These are phyloP conservation scores for Keqinozyma sinolaborantium DNA, from an alignment of 1,139 yeast genomes.

Conservation along the genomic window DNA sequence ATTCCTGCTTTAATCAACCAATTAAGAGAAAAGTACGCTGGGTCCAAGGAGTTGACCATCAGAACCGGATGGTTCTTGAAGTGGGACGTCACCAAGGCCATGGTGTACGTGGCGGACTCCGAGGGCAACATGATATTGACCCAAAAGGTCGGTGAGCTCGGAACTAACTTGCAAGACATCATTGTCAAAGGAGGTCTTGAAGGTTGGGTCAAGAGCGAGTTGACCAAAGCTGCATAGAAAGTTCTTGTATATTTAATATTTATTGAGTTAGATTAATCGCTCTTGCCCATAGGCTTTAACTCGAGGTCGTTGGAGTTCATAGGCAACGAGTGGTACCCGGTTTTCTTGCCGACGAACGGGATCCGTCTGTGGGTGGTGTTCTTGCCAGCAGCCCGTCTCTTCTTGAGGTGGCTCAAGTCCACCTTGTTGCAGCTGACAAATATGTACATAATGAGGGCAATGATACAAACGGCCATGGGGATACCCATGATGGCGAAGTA, in stretches of 20 bases:
- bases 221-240: conserved; percentile 23
- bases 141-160: conserved; percentile 93
- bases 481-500: conserved; percentile 62
- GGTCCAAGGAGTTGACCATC: conserved; percentile 67
- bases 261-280: conserved; percentile 10
- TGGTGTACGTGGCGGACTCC: conserved; percentile 72
- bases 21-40: conserved; percentile 66
- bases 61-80: conserved; percentile 92
- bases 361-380: conserved; percentile 30
- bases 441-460: conserved; percentile 59
- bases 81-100: conserved; percentile 90
- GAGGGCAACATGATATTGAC: conserved; percentile 62
- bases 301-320: conserved; percentile 19
- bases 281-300: conserved; percentile 8
- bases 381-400: conserved; percentile 46
- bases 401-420: conserved; percentile 50
- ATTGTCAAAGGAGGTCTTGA: conserved; percentile 97
- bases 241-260: too few species aligned
- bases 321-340: conserved; percentile 24
- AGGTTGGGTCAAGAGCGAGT: conserved; percentile 91
- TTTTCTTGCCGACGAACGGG: conserved; percentile 21
- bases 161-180: conserved; percentile 92
- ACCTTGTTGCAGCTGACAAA: conserved; percentile 54
- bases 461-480: conserved; percentile 68
- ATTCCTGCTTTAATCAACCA: conserved; percentile 80